Evolutionary conservation across 495 filamentous ascomycete genomes (phyloP).

Genomic region (Tuber umbilicatum): DNA sequence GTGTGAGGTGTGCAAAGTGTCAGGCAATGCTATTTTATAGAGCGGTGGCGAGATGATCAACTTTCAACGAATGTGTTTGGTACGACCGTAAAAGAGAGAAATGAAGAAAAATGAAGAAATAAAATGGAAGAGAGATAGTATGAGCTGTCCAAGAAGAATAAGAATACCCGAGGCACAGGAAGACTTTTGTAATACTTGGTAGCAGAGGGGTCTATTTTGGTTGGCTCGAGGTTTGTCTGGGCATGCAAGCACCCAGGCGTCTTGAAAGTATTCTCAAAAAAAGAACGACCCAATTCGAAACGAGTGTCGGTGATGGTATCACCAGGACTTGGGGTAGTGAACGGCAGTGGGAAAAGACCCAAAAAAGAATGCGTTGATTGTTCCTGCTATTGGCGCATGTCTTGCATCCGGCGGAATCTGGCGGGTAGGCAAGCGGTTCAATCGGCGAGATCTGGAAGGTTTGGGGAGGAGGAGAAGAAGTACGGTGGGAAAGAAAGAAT

Average conservation of each 20-base stretch:
- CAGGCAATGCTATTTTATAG: background rate
- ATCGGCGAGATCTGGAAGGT: background rate
- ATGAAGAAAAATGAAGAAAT: background rate
- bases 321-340: background rate
- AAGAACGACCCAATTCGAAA: background rate
- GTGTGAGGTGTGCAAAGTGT: background rate
- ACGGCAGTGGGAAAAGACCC: background rate
- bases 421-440: background rate
- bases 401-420: background rate
- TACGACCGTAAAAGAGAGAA: background rate
- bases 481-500: background rate
- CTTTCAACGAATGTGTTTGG: background rate
- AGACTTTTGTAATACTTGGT: background rate
- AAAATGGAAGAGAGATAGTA: background rate
- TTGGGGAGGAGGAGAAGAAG: background rate
- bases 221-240: background rate
- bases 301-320: background rate
- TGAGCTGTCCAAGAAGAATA: background rate
- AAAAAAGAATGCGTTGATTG: conserved; percentile 2
- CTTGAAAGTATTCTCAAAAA: background rate
- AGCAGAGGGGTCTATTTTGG: background rate
- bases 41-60: background rate
- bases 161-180: background rate
- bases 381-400: background rate
- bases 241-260: background rate